phyloP scores from a whole-genome alignment of 1,284 basidiomycete genomes.

The Ceratobasidium sp. region DNA sequence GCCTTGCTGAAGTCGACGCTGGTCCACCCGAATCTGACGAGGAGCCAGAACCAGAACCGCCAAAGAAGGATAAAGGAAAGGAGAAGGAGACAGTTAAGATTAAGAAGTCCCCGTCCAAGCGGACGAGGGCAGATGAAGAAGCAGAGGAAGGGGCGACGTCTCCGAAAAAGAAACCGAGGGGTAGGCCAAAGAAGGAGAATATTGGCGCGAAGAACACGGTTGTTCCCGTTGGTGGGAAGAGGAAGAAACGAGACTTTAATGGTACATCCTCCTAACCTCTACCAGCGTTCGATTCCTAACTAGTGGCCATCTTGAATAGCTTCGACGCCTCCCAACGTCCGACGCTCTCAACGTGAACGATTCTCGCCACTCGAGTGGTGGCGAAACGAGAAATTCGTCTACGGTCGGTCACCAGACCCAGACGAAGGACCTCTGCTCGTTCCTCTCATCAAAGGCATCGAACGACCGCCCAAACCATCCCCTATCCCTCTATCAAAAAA shows the following conservation, averaged over 20 bases:
- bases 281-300: neutral
- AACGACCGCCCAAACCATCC: constrained; percentile 76
- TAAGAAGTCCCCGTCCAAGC: neutral
- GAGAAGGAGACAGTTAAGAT: constrained; percentile 3
- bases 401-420: constrained; percentile 63
- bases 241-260: constrained; percentile 27
- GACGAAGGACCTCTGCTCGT: constrained; percentile 64
- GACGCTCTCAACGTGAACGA: constrained; percentile 75
- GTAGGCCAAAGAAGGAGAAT: neutral
- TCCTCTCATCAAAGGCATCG: constrained; percentile 82
- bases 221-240: constrained; percentile 12
- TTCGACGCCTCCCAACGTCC: constrained; percentile 55
- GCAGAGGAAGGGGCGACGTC: neutral
- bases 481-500: constrained; percentile 62
- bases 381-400: constrained; percentile 91
- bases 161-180: neutral
- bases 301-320: neutral
- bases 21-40: neutral
- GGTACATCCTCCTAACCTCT: neutral
- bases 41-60: constrained; percentile 3
- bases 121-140: constrained; percentile 10
- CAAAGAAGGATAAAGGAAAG: neutral
- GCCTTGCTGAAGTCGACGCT: constrained; percentile 26
- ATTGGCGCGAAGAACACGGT: neutral
- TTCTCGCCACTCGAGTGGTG: constrained; percentile 88